phyloP scores from a whole-genome alignment of 441 rosid species.

The Erodium trifolium region DNA sequence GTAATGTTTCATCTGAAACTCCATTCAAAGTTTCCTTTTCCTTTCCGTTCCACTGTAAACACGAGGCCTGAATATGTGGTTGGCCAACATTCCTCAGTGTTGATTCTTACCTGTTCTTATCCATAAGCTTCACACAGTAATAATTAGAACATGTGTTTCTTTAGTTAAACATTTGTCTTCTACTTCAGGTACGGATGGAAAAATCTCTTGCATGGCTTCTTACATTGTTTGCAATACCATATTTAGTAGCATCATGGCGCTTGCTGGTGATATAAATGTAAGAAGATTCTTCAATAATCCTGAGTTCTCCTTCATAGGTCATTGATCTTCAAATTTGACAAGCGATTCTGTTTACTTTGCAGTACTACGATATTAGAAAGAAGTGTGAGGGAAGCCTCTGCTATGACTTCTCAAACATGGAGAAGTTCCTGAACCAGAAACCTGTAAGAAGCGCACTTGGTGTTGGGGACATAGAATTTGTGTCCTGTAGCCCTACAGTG shows the following conservation, averaged over 20 bases:
- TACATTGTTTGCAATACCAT: constrained; percentile 78
- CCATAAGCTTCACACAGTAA: background rate
- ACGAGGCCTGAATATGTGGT: background rate
- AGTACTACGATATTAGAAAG: constrained; percentile 91
- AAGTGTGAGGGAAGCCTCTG: constrained; percentile 79
- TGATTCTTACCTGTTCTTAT: background rate
- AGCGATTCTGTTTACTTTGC: constrained; percentile 22
- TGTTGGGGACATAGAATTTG: constrained; percentile 66
- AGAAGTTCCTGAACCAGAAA: constrained; percentile 63
- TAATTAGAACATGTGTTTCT: background rate
- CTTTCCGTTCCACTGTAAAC: background rate
- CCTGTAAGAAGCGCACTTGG: constrained; percentile 55
- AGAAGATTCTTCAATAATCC: constrained; percentile 19
- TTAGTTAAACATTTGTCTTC: background rate
- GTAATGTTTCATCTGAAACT: constrained; percentile 32
- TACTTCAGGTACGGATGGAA: constrained; percentile 77
- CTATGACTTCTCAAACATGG: constrained; percentile 92
- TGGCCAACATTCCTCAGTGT: background rate
- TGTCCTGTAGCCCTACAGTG: constrained; percentile 71
- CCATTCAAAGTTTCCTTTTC: background rate
- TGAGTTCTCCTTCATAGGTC: background rate
- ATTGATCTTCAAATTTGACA: constrained; percentile 1
- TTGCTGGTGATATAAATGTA: constrained; percentile 62
- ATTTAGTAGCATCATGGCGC: constrained; percentile 57
- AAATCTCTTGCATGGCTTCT: constrained; percentile 81